phyloP scores from a whole-genome alignment of 352 stramenopile species.

The Pythium pyrilobum region DNA sequence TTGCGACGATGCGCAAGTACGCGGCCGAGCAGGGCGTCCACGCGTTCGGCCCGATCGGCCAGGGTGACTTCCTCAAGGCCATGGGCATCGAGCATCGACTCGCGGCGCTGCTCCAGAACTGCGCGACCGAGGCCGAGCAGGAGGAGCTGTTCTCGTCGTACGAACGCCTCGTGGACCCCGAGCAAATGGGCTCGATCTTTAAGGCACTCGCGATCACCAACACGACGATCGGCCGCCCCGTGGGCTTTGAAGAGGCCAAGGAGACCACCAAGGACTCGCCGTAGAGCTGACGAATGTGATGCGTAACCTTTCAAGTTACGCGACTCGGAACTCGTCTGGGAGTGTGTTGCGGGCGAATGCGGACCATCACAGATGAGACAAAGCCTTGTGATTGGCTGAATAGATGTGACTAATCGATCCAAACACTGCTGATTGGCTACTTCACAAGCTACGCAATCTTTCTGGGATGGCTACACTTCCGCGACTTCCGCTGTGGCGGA shows the following conservation, averaged over 20 bases:
- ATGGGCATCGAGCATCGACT: constrained; percentile 94
- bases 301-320: too few relatives aligned
- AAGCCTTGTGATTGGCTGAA: neutral
- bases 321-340: too few relatives aligned
- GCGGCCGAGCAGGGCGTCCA: constrained; percentile 48
- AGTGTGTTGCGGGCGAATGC: neutral
- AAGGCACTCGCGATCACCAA: constrained; percentile 90
- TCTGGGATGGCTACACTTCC: constrained; percentile 6
- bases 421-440: neutral
- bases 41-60: constrained; percentile 85
- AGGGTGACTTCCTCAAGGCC: constrained; percentile 91
- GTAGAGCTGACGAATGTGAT: neutral
- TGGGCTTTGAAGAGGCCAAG: constrained; percentile 48
- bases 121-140: constrained; percentile 75
- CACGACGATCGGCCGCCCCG: constrained; percentile 42
- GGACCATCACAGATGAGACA: neutral
- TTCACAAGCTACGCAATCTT: neutral
- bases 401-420: neutral
- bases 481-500: too few relatives aligned
- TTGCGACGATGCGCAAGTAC: constrained; percentile 69
- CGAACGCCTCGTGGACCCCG: constrained; percentile 87
- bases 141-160: constrained; percentile 89
- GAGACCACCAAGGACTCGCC: constrained; percentile 10
- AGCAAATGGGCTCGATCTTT: constrained; percentile 94
- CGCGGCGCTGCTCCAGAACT: constrained; percentile 85